These are phyloP conservation scores for Pleurotus tuber-regium DNA, from an alignment of 768 basidiomycete species.

Conservation along the genomic window DNA sequence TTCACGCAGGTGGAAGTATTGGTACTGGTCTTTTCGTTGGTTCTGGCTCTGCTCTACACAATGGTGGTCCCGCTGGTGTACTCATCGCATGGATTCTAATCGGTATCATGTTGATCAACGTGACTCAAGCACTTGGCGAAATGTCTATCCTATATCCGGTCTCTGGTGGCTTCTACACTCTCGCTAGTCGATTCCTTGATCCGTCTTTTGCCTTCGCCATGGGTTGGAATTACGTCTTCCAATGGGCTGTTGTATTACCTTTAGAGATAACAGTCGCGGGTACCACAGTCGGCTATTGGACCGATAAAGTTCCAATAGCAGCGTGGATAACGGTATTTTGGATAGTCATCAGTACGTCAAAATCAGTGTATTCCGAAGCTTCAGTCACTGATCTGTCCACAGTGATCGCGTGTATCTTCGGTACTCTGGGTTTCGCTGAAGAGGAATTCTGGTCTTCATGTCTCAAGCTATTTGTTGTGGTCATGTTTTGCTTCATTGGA, in stretches of 20 bases:
- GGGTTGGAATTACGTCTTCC: conserved; percentile 49
- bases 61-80: conserved; percentile 41
- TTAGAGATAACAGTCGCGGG: conserved; percentile 45
- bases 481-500: conserved; percentile 46
- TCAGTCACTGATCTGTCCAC: neutral
- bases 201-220: conserved; percentile 47
- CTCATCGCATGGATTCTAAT: conserved; percentile 44
- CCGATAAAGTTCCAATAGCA: conserved; percentile 34
- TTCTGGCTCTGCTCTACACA: conserved; percentile 36
- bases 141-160: conserved; percentile 48
- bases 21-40: conserved; percentile 50
- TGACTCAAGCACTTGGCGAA: conserved; percentile 50
- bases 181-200: conserved; percentile 44
- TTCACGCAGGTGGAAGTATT: conserved; percentile 39
- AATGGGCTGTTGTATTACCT: conserved; percentile 44
- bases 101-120: conserved; percentile 47
- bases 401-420: conserved; percentile 40
- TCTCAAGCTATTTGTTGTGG: conserved; percentile 42
- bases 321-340: conserved; percentile 47
- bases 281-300: conserved; percentile 44
- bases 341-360: conserved; percentile 35
- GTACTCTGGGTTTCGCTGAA: conserved; percentile 45
- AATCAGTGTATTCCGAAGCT: no score
- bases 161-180: conserved; percentile 48
- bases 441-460: conserved; percentile 52